Base-by-base conservation (phyloP, 305 asterid genomes). In the Rubia tinctorum region DNA sequence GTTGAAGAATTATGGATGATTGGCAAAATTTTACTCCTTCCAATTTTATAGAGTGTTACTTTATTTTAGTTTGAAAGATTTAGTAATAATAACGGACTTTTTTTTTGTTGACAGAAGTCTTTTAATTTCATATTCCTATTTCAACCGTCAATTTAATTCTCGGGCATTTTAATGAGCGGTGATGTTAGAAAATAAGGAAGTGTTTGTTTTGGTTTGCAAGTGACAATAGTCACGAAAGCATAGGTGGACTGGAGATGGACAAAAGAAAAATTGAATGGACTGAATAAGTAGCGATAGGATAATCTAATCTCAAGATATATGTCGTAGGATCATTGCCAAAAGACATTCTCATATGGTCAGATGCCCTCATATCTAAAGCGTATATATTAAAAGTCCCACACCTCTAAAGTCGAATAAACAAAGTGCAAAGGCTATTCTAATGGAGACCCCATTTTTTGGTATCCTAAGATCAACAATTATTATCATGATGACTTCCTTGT, bases 311-410 rank as follows among this genome's bases (percentile, higher is more conserved):
- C 61, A 51, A 51, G 1, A 55, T 5, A 1, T 30, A 30, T 30
- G 34, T 30, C 34, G 34, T 30, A 30, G 34, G 34, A 14, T 72
- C n/a, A 5, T 53, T 49, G 20, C 40, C 2, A 14, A 25, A 23
- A 42, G 73, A 74, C 47, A 42, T 53, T 74, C 67, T 73, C 56
- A 67, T 40, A 49, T 56, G 4, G 3, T 30, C 1, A 30, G 1
- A 30, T 30, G 13, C 27, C 20, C 59, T 67, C 44, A 45, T 9
- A 39, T 34, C 66, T 58, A 56, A 67, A 42, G 78, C 18, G 14
- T 37, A 68, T 58, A 53, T 23, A 68, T 68, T 39, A 59, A 75
- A 75, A 75, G 78, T 59, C 73, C 40, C 47, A 40, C 78, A 58
- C 73, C 22, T 27, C n/a, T n/a, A 73, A 75, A 39, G 72, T 64